A percentile compares a stretch with the other conserved stretches of the same genome.
phyloP scores from a whole-genome alignment of 345 rosid species.

The Erodium maritimum region DNA sequence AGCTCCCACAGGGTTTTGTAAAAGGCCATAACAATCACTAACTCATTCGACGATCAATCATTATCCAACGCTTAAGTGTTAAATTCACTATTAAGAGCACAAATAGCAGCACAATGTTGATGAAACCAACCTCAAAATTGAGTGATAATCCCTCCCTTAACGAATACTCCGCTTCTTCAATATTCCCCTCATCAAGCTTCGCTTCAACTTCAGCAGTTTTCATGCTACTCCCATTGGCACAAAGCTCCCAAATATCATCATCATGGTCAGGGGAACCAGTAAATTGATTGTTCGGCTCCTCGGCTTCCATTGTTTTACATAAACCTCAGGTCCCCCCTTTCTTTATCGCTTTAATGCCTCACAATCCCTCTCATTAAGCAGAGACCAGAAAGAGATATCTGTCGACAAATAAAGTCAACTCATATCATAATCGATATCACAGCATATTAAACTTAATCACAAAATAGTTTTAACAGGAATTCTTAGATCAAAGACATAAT shows the following conservation, averaged over 20 bases:
- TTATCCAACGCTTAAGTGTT: not conserved
- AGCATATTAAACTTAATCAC: not conserved
- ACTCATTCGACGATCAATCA: not conserved
- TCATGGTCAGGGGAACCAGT: conserved; percentile 24
- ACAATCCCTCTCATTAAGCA: not conserved
- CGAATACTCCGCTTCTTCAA: conserved; percentile 87
- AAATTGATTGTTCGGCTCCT: conserved; percentile 20
- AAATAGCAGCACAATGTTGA: not conserved
- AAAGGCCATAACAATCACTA: no score
- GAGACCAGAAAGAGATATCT: not conserved
- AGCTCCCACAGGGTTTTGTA: no score
- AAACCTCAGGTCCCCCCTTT: conserved; percentile 6
- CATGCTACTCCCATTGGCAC: conserved; percentile 65
- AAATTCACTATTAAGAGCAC: not conserved
- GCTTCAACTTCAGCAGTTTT: conserved; percentile 72
- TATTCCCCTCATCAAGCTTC: conserved; percentile 80
- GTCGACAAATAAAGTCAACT: not conserved
- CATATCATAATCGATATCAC: no score
- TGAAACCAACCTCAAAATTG: conserved; percentile 55
- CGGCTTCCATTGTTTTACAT: conserved; percentile 6
- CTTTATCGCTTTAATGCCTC: conserved; percentile 1
- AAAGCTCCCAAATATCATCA: conserved; percentile 33
- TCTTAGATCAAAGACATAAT: not conserved
- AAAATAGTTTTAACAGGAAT: not conserved
- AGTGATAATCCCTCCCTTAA: conserved; percentile 78